Evolutionary conservation across 2,329 filamentous ascomycete genomes (phyloP), one percentile per base, ranked within the genome.

Genomic region (Alternaria triticina): DNA sequence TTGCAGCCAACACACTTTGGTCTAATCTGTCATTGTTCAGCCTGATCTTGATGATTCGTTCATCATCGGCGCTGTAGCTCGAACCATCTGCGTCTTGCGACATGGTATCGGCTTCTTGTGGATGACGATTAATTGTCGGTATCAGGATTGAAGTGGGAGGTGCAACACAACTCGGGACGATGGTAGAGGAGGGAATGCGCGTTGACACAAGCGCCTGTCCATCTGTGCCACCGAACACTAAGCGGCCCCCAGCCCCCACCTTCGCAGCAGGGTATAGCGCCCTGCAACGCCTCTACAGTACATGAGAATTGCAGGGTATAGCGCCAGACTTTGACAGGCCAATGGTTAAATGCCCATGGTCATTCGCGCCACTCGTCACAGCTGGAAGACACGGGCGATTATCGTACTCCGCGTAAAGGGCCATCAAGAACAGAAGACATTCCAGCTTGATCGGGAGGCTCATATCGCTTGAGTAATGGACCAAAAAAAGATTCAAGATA

Each of bases 371-470:
- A 36, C 33, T 47, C 44, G 10, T 47, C 44, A 47, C 44, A 47
- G 44, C 44, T 47, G 44, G 15, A 11, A 36, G n/a, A 17, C 33
- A 43, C 23, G 23, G 33, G 28, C 78, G 80, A 64, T 80, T 78
- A 17, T 75, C 33, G 33, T 36, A 36, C 33, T 36, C 33, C 33
- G 33, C 13, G 33, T 36, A 36, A 36, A 15, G 33, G 33, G 70
- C 22, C 15, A 36, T 36, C 33, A 36, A 36, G 33, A 13, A 36
- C 33, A 36, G 4, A 36, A 5, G 33, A 36, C 33, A 15, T 36
- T 9, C 33, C 33, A 36, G 33, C 33, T 36, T 36, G 30, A 15
- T 13, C 30, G 15, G 30, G 15, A 33, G 13, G 6, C 30, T 33
- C 30, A 33, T 33, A 33, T 33, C 6, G 30, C 30, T 33, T 33